Conservation (phyloP, 1,139 yeast species). For the Debaryomycetaceae sp. region DNA sequence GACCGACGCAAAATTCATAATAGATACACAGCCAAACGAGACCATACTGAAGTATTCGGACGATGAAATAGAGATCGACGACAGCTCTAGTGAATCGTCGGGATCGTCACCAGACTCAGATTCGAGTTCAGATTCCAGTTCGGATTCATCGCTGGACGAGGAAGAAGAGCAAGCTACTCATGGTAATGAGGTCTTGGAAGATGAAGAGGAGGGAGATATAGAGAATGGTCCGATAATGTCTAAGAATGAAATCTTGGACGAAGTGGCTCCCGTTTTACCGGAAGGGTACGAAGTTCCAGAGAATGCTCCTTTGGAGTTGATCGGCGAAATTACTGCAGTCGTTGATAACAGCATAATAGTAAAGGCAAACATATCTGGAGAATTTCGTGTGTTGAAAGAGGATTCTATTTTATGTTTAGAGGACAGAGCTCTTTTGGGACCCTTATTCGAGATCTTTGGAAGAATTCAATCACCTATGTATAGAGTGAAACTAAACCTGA, state of each 20-base stretch:
- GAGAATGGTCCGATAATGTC: constrained; percentile 63
- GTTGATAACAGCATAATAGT: constrained; percentile 74
- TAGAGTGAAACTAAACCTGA: constrained; percentile 62
- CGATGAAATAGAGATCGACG: constrained; percentile 24
- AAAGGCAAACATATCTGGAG: constrained; percentile 78
- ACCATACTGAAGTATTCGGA: constrained; percentile 20
- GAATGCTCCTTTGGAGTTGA: constrained; percentile 62
- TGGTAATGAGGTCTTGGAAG: constrained; percentile 19
- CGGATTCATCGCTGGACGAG: constrained; percentile 20
- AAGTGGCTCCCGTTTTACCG: constrained; percentile 66
- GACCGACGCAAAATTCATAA: constrained; percentile 16
- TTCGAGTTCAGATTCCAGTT: constrained; percentile 21
- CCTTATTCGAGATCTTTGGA: constrained; percentile 87
- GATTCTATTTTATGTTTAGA: constrained; percentile 77
- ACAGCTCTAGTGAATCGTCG: constrained; percentile 8
- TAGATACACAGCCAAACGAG: constrained; percentile 32
- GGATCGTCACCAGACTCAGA: constrained; percentile 12
- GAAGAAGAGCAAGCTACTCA: constrained; percentile 13
- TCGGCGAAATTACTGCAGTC: constrained; percentile 69
- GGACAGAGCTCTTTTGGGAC: constrained; percentile 73
- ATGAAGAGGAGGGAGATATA: constrained; percentile 45
- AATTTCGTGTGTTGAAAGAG: constrained; percentile 77
- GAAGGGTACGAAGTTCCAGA: constrained; percentile 57
- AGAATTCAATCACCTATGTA: constrained; percentile 81
- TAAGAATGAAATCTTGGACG: constrained; percentile 71